Conservation (phyloP, 2,329 filamentous ascomycete species). For the Metarhizium robertsii region DNA sequence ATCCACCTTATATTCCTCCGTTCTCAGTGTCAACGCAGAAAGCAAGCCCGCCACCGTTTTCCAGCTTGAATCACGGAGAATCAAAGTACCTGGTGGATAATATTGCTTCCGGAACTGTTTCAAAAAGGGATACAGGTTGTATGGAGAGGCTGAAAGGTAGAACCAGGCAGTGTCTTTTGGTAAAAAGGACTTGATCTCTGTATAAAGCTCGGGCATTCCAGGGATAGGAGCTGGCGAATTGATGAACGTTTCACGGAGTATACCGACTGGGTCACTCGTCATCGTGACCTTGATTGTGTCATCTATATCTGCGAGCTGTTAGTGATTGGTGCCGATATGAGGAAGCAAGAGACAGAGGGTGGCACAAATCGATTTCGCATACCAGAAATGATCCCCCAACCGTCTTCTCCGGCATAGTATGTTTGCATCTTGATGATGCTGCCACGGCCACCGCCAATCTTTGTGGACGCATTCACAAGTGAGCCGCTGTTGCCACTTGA, state of each 20-base stretch:
- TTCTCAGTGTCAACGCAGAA: conserved; percentile 68
- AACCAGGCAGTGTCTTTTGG: conserved; percentile 65
- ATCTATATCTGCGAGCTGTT: conserved; percentile 58
- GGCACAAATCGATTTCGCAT: conserved; percentile 10
- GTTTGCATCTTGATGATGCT: conserved; percentile 58
- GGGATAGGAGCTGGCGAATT: conserved; percentile 60
- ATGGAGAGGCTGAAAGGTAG: conserved; percentile 88
- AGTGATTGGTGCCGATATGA: background rate
- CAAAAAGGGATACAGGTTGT: conserved; percentile 88
- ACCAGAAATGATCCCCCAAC: conserved; percentile 78
- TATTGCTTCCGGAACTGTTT: conserved; percentile 59
- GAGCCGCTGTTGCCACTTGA: conserved; percentile 36
- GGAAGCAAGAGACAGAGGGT: background rate
- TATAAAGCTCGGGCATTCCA: conserved; percentile 82
- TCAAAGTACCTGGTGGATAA: conserved; percentile 70
- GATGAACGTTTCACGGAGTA: conserved; percentile 76
- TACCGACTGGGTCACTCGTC: conserved; percentile 70
- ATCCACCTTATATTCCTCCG: conserved; percentile 76
- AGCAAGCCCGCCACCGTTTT: conserved; percentile 75
- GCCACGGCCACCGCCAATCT: conserved; percentile 40
- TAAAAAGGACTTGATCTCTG: conserved; percentile 46
- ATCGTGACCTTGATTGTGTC: conserved; percentile 91
- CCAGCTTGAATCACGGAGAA: conserved; percentile 80
- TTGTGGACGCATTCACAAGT: conserved; percentile 36
- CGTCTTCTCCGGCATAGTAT: conserved; percentile 63